A percentile compares a stretch with the other conserved stretches of the same genome.
Evolutionary conservation across 2,329 filamentous ascomycete species (phyloP).

Genomic region (Colletotrichum shisoi): DNA sequence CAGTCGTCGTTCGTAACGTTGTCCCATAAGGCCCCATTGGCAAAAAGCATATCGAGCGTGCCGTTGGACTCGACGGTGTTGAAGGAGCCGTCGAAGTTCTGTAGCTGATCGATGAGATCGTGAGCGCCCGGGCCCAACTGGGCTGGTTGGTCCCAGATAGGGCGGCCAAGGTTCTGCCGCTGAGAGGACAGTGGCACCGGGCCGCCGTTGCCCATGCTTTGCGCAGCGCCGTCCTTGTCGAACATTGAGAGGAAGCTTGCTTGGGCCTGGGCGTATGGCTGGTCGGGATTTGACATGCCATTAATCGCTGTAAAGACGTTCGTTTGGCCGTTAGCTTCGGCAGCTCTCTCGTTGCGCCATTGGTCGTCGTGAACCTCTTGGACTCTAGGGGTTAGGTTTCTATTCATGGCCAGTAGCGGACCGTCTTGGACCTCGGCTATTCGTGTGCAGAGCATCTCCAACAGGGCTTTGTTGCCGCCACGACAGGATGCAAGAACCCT

Average conservation of each 20-base stretch:
- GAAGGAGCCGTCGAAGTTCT: conserved; percentile 34
- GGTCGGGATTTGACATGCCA: neutral
- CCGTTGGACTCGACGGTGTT: conserved; percentile 32
- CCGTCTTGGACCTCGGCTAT: conserved; percentile 38
- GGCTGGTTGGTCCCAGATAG: conserved; percentile 22
- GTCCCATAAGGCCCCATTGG: conserved; percentile 30
- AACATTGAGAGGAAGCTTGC: conserved; percentile 24
- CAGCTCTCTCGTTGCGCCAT: conserved; percentile 16
- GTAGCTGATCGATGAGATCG: conserved; percentile 30
- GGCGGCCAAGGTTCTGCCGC: conserved; percentile 16
- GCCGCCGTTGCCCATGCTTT: conserved; percentile 3
- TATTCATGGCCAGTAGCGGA: conserved; percentile 13
- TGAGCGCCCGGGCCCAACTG: conserved; percentile 20
- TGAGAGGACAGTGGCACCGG: conserved; percentile 4
- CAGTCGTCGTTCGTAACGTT: conserved; percentile 29
- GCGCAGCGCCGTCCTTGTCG: conserved; percentile 11
- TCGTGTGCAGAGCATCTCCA: conserved; percentile 46
- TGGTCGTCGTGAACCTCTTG: conserved; percentile 35
- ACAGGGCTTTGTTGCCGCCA: conserved; percentile 53
- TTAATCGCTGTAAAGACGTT: conserved; percentile 7
- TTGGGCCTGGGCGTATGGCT: conserved; percentile 21
- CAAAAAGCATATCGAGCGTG: conserved; percentile 35
- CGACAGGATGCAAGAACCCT: conserved; percentile 53
- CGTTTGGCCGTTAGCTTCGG: conserved; percentile 2
- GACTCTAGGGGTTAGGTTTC: conserved; percentile 22